A percentile compares a stretch with the other conserved stretches of the same genome.
These are phyloP conservation scores for Sarcomyxa edulis DNA, from an alignment of 768 basidiomycete genomes.

Conservation along the genomic window DNA sequence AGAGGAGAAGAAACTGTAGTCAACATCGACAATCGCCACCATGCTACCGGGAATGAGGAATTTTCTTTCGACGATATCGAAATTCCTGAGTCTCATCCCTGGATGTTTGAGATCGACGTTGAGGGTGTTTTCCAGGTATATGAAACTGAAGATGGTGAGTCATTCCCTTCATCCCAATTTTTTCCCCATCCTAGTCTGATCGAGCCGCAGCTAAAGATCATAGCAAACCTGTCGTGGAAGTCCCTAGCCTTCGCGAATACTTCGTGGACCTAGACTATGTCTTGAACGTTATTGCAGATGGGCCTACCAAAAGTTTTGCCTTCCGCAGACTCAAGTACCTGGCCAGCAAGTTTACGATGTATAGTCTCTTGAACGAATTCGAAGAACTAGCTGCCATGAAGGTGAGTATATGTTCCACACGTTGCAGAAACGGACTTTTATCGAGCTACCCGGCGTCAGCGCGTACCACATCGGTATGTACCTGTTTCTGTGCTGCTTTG, in stretches of 20 bases:
- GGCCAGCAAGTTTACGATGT: conserved; percentile 91
- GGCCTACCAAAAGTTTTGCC: conserved; percentile 94
- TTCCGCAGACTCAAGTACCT: conserved; percentile 89
- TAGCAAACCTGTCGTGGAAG: conserved; percentile 60
- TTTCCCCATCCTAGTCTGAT: neutral
- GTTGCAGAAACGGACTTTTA: conserved; percentile 1
- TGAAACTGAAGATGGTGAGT: conserved; percentile 30
- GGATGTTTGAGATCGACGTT: conserved; percentile 72
- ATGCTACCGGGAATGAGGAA: conserved; percentile 28
- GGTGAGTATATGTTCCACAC: conserved; percentile 34
- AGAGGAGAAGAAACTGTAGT: conserved; percentile 54
- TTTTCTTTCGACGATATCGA: conserved; percentile 70
- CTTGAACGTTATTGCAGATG: conserved; percentile 86
- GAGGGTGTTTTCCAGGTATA: conserved; percentile 93
- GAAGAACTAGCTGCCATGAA: conserved; percentile 97
- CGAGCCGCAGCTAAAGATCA: conserved; percentile 6
- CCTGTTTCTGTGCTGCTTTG: neutral
- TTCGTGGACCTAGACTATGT: conserved; percentile 94
- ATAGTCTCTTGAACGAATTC: conserved; percentile 85
- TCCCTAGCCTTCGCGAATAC: conserved; percentile 89
- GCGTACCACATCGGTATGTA: conserved; percentile 75
- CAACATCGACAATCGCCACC: conserved; percentile 34
- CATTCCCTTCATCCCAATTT: neutral
- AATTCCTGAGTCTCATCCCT: conserved; percentile 63
- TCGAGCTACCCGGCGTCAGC: conserved; percentile 41